Evolutionary conservation across 1,284 basidiomycete species (phyloP), one percentile per base, ranked within the genome.

Genomic region (Trametes polyzona): DNA sequence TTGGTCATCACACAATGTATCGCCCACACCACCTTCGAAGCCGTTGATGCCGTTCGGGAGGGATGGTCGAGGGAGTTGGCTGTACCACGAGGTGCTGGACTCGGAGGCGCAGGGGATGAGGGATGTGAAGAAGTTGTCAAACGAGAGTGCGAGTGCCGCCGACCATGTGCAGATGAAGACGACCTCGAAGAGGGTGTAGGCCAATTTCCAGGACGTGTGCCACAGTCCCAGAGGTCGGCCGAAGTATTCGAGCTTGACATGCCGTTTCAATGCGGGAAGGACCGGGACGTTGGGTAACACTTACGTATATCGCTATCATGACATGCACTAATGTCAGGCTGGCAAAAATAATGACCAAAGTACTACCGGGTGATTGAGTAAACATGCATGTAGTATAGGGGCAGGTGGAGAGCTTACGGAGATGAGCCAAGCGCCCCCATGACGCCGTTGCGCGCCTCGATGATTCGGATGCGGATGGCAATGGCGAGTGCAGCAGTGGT

Each of bases 101-200:
- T 72, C 61, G 1, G 85, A 77, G 0, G 87, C 81, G 67, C 94
- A 96, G 32, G 89, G 86, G 53, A 96, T 83, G 26, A 86, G 76
- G 27, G 93, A 93, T 3, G 93, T 95, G 74, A 95, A 93, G 73
- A 90, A 94, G 69, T 96, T 94, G 78, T 96, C 93, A 71, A 96
- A 93, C 56, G 84, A 86, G 48, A 96, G 84, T 12, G 92, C 89
- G 41, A 96, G 81, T 29, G 91, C 87, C n/a, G 93, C 90, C 57
- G 92, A 93, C 93, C 94, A 96, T 19, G 91, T 83, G 73, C 92
- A 95, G 60, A 96, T 93, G 69, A 95, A 95, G 48, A 94, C 78
- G 37, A 95, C 88, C 76, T 95, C 93, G 43, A 83, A 79, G 40
- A 93, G 81, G 6, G 92, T 93, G 67, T 92, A 87, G 1, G 87